Base-by-base conservation (phyloP, 495 filamentous ascomycete species). In the Thozetella sp. region DNA sequence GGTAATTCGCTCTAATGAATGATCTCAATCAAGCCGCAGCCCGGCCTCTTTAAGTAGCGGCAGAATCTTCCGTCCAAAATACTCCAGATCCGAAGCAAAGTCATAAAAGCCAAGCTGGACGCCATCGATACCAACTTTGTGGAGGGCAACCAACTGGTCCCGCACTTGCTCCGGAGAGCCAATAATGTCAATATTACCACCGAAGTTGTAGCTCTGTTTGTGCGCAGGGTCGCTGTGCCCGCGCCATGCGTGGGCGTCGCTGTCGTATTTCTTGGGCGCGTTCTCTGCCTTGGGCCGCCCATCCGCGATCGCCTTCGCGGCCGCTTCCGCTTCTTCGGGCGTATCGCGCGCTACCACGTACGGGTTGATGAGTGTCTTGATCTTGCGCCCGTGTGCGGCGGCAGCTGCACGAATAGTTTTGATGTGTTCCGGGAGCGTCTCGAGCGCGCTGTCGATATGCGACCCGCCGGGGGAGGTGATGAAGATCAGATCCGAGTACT, bases 391-490 rank as follows among this genome's bases (percentile, higher is more conserved):
- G 11, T 48, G 12, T 3, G 43, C 43, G 11, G 12, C 20, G 43
- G 43, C 43, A 20, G 43, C 43, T 3, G 43, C 43, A 10, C 20
- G 12, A n/a, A 48, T 48, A 10, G 9, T 48, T 10, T 10, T 19
- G 9, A 48, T 48, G 43, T 48, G 43, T 4, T 48, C 43, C 43
- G 43, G 43, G 10, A 48, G 43, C n/a, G 43, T 48, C 43, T 48
- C 43, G 10, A 48, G 43, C 6, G 43, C 43, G n/a, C 43, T 48
- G 43, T 48, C 43, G 43, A 48, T 48, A n/a, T 48, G 43, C 43
- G 43, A 11, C 9, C 43, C 43, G 43, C 43, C 43, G 3, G 43
- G 43, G 3, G 43, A 48, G n/a, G 43, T 48, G 43, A 48, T 48
- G 43, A 48, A 48, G n/a, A 48, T 20, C 10, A 48, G n/a, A 20